phyloP scores from a whole-genome alignment of 78 protist species.

The Speleostelium caveatum region DNA sequence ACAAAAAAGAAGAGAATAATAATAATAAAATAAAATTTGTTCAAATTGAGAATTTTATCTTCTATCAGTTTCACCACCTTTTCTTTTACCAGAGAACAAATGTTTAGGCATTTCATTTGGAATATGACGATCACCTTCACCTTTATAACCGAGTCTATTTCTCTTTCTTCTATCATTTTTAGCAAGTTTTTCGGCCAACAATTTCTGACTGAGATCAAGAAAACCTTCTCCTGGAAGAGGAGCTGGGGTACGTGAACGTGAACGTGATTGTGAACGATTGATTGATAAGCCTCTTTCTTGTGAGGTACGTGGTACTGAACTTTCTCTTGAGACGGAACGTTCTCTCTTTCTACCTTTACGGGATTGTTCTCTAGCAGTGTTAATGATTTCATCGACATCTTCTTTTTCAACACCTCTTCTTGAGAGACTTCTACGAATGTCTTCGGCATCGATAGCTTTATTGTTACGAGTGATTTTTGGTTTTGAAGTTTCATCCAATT shows the following conservation, averaged over 20 bases:
- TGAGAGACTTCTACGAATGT: not conserved
- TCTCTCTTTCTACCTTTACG: slow-evolving; percentile 45
- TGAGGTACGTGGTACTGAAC: not conserved
- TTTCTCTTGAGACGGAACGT: slow-evolving; percentile 25
- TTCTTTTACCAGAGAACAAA: slow-evolving; percentile 96
- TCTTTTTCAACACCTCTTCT: slow-evolving; percentile 33
- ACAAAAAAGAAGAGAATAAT: not conserved
- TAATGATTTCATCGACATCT: slow-evolving; percentile 35
- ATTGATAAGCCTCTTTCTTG: slow-evolving; percentile 18
- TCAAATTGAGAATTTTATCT: no score
- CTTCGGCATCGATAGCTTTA: not conserved
- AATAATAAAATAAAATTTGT: no score
- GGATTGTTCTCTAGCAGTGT: no score
- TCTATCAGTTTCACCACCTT: slow-evolving; percentile 90
- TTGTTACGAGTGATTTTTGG: slow-evolving; percentile 9
- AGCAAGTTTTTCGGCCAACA: slow-evolving; percentile 17
- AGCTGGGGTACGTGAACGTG: slow-evolving; percentile 12
- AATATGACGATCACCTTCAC: slow-evolving; percentile 95
- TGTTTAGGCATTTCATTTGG: slow-evolving; percentile 92
- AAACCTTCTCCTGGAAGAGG: slow-evolving; percentile 71
- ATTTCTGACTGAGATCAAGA: slow-evolving; percentile 4
- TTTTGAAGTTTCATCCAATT: slow-evolving; percentile 11
- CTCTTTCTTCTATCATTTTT: slow-evolving; percentile 49
- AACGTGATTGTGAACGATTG: slow-evolving; percentile 50
- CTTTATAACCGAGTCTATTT: slow-evolving; percentile 44